These are phyloP conservation scores for Venturia asperata DNA, from an alignment of 2,329 filamentous ascomycete species.

Conservation along the genomic window DNA sequence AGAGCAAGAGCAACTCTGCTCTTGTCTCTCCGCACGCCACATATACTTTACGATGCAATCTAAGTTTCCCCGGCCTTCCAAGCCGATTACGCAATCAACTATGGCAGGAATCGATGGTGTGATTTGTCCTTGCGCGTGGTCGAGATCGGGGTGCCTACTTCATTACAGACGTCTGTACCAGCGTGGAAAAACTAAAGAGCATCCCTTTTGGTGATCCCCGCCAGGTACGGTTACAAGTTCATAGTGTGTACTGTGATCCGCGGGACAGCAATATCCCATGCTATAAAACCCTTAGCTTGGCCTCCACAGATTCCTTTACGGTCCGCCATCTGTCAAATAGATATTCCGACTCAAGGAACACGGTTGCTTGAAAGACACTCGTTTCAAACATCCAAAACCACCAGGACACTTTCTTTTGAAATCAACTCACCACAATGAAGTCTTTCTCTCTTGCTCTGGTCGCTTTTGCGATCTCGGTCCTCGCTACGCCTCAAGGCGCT, in stretches of 20 bases:
- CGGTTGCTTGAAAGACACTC: not conserved
- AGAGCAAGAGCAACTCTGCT: not conserved
- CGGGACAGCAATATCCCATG: not conserved
- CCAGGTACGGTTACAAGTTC: not conserved
- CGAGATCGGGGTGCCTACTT: not conserved
- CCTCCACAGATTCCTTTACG: not conserved
- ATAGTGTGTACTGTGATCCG: not conserved
- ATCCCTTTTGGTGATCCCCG: not conserved
- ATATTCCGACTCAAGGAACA: not conserved
- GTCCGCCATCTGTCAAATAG: not conserved
- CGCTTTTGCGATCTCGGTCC: constrained; percentile 22
- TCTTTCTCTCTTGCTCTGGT: constrained; percentile 23
- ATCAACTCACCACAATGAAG: constrained; percentile 24
- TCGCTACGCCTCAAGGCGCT: constrained; percentile 23
- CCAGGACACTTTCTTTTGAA: not conserved
- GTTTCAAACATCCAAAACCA: not conserved
- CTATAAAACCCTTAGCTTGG: not conserved
- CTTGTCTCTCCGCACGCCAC: not conserved
- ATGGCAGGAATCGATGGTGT: not conserved
- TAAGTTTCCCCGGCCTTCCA: not conserved
- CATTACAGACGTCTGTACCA: not conserved
- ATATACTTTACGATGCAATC: not conserved
- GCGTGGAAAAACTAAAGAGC: not conserved
- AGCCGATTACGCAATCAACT: not conserved
- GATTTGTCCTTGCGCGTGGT: not conserved